Evolutionary conservation across 164 flowering plant genomes (phyloP), one percentile per base, ranked within the genome.

Genomic region (Pachysandra terminalis): DNA sequence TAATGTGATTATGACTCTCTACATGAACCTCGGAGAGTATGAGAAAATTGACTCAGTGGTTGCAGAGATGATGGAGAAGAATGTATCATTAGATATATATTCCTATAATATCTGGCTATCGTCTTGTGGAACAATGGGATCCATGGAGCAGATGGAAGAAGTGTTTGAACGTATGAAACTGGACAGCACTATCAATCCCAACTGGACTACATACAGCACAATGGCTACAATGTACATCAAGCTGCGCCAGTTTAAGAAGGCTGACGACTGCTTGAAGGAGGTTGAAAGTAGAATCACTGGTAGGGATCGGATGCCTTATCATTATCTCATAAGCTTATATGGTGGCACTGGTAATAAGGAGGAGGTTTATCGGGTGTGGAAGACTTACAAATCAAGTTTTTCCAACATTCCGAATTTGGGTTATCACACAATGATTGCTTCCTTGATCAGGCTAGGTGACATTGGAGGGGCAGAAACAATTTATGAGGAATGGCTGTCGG

Each of bases 1-100:
- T 67, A 88, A 84, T 69, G 90, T 86, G 74, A 85, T 88, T 83
- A 88, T 88, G 90, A 88, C 89, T 53, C 83, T 88, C 35, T 88
- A 88, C 64, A 80, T 81, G 85, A 82, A 83, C 64, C 76, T 86
- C 48, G 80, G 80, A 65, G 85, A 88, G 55, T 78, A 79, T 58
- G 89, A 77, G 25, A 83, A 80, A 76, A 83, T 85, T 37, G 88
- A 84, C 10, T 35, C 65, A 0, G 16, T 86, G 69, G 63, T 82
- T 68, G 73, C 77, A 9, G 93, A 88, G 71, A 82, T 88, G 89
- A 75, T 68, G 75, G 78, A 83, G 72, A 88, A 81, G 52, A 70
- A 69, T 12, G 72, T 86, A 67, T 72, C 56, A 1, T 72, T 86
- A 5, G 89, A 88, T 74, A 35, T 81, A 26, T 88, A 86, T 68